Base-by-base conservation (phyloP, 768 basidiomycete genomes). In the Termitomyces sp. region DNA sequence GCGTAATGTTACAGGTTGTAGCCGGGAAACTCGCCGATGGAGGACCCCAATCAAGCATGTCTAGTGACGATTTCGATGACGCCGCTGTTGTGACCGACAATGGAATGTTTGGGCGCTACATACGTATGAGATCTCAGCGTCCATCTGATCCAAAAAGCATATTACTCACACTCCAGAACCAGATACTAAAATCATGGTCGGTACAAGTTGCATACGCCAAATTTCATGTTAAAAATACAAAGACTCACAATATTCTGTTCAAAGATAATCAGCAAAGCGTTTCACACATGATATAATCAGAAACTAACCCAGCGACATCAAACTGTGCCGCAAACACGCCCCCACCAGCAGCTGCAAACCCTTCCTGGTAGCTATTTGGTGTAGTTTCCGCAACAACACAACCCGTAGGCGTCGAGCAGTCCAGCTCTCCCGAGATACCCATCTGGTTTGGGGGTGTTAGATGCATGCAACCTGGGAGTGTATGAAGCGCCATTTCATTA, bases 401-500 rank as follows among this genome's bases (percentile, higher is more conserved):
- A 7, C 92, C 92, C 14, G 80, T 68, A 55, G 83, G 78, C 17
- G 60, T 68, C 5, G 79, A 78, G 66, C 88, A 89, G 61, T 89
- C 79, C 1, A 72, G 74, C 47, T 81, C 78, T 37, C 79, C 66
- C 0, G 81, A 75, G 3, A 64, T 72, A 34, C 85, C 86, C 16
- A 78, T 70, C 75, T 82, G 67, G 49, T 63, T 74, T 58, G 66
- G 68, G 59, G 67, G 76, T 41, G 65, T 64, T 32, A 59, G 60
- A 47, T 74, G 73, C 11, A 65, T 59, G 60, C 78, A 80, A 3
- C 78, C 78, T 3, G 64, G 66, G 0, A 67, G 77, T 0, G 90
- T 88, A 66, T 94, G 93, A n/a, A 94, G 71, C 0, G 91, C 81
- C 72, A 88, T 82, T 66, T 91, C 89, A 61, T 91, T 91, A 60